Conservation (phyloP, 352 stramenopile species). For the Phytopythium litorale region DNA sequence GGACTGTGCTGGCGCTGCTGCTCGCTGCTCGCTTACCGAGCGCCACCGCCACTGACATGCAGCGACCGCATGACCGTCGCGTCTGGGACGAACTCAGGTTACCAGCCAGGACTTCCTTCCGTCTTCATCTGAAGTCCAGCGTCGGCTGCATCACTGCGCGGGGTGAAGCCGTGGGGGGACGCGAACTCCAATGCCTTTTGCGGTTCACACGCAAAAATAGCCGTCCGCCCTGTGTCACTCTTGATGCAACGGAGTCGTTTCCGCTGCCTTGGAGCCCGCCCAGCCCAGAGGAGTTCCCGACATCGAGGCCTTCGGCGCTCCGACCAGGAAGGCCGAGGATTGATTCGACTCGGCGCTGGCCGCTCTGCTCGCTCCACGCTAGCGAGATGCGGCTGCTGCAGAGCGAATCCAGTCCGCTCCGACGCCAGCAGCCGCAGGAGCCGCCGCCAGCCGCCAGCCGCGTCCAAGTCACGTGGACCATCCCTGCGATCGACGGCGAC, state of each 20-base stretch:
- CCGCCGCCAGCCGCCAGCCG: slow-evolving; percentile 22
- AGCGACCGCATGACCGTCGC: too few species aligned
- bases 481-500: slow-evolving; percentile 47
- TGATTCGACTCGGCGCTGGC: not conserved
- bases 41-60: too few species aligned
- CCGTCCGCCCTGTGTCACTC: not conserved
- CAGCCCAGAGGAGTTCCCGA: not conserved
- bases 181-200: not conserved
- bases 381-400: not conserved
- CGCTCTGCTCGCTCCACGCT: not conserved
- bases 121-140: not conserved
- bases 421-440: slow-evolving; percentile 4
- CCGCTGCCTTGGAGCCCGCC: not conserved
- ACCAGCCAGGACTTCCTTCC: too few species aligned
- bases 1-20: not conserved
- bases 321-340: not conserved
- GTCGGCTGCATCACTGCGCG: too few species aligned
- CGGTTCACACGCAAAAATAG: not conserved
- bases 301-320: not conserved
- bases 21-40: not conserved
- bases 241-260: not conserved
- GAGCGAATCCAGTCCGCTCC: slow-evolving; percentile 5
- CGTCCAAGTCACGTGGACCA: slow-evolving; percentile 61
- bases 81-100: too few species aligned
- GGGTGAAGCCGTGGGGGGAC: not conserved